Evolutionary conservation across 176 grass and related monocot species (phyloP), one percentile per base, ranked within the genome.

Genomic region (Triticum urartu): DNA sequence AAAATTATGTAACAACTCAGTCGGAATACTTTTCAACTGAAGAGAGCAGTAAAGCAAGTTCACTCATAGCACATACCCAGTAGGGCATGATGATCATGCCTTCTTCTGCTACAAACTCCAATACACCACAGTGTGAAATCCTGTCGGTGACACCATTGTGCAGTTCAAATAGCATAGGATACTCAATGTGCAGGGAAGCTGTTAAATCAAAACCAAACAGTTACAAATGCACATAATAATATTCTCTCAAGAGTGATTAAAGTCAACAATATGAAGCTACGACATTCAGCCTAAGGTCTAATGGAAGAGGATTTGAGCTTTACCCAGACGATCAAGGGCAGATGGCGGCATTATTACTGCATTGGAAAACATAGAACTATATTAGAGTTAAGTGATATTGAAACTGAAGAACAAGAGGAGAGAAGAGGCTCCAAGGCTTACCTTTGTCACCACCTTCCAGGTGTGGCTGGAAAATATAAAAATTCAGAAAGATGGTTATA

Each of bases 81-180:
- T 98, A 94, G 72, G 94, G 94, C 92, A 96, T 96, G 85, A 94
- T 92, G 64, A 98, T 94, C 84, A 94, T 90, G 82, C 97, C 94
- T 94, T 98, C 97, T 85, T 95, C 94, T 84, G 94, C 97, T n/a
- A 94, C 87, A 69, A 98, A 98, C 61, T 98, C 94, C 77, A 98
- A 75, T 69, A 98, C 97, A 64, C 94, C 94, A 64, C 88, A 96
- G 79, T 98, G 97, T 83, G 97, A 98, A 91, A 91, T 83, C 78
- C 90, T 64, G 22, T 94, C 77, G 43, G 90, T 78, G 3, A 50
- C 76, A 94, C 85, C 90, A 78, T 98, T 98, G 85, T 85, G 88
- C 25, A 96, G 60, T 60, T 98, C 92, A 91, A 98, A 98, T 52
- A 95, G 64, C 97, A 96, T 95, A 86, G 92, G 97, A 58, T 95